A percentile compares a stretch with the other conserved stretches of the same genome.
Evolutionary conservation across 192 early-diverging fungal species (phyloP).

Genomic region (Podila clonocystis): DNA sequence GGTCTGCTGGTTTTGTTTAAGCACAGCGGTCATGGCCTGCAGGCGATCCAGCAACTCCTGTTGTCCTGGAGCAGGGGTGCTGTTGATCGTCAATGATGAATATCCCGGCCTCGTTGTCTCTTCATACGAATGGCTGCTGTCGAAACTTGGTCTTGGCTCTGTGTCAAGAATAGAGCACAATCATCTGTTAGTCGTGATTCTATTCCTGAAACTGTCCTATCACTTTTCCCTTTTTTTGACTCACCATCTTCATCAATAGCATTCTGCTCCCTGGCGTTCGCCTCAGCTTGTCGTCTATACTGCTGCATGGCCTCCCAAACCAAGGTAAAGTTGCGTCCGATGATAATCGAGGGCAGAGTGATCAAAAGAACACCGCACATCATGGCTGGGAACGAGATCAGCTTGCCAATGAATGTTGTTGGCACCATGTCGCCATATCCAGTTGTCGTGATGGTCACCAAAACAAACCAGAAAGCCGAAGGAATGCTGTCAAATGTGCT

Average conservation of each 20-base stretch:
- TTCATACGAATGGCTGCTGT: slow-evolving; percentile 43
- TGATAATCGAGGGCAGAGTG: slow-evolving; percentile 82
- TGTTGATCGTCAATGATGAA: slow-evolving; percentile 13
- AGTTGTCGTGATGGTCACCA: slow-evolving; percentile 82
- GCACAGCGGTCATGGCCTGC: slow-evolving; percentile 7
- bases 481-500: slow-evolving; percentile 80
- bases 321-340: slow-evolving; percentile 80
- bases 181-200: neutral
- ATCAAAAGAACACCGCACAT: slow-evolving; percentile 81
- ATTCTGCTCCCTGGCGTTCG: slow-evolving; percentile 9
- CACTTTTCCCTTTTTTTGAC: neutral
- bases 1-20: slow-evolving; percentile 24
- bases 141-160: slow-evolving; percentile 39
- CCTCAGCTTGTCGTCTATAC: slow-evolving; percentile 21
- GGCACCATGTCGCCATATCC: slow-evolving; percentile 83
- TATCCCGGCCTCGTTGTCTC: slow-evolving; percentile 27
- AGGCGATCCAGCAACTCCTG: slow-evolving; percentile 22
- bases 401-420: slow-evolving; percentile 77
- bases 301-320: slow-evolving; percentile 79
- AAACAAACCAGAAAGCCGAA: slow-evolving; percentile 76
- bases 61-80: neutral
- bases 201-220: neutral
- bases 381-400: slow-evolving; percentile 82
- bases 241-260: neutral
- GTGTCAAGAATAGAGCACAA: neutral